Conservation (phyloP, 305 asterid species). For the Fraxinus greggii region DNA sequence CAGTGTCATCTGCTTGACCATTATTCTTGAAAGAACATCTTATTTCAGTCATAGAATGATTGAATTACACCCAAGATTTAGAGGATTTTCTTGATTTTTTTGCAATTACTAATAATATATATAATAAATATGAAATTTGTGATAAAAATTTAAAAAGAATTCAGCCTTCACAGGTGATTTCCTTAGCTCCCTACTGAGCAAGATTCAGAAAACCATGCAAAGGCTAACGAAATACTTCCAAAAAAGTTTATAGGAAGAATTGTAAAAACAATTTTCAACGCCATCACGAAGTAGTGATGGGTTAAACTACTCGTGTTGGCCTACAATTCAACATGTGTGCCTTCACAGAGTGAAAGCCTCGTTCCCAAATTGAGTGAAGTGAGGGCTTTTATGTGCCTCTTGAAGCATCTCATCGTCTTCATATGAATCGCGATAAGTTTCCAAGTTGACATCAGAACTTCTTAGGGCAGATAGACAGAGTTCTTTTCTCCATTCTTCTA, state of each 20-base stretch:
- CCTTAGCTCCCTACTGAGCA: neutral
- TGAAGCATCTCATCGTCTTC: constrained; percentile 74
- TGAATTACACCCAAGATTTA: neutral
- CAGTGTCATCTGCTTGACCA: neutral
- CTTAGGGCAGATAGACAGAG: constrained; percentile 52
- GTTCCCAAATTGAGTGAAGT: constrained; percentile 44
- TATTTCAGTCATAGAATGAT: neutral
- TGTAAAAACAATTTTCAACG: neutral
- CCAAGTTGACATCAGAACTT: constrained; percentile 53
- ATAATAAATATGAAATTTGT: neutral
- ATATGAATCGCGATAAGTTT: constrained; percentile 68
- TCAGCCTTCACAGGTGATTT: neutral
- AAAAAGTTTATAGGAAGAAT: neutral
- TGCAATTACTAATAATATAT: neutral
- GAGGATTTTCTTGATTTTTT: neutral
- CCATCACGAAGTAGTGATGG: neutral
- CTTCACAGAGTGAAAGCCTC: constrained; percentile 6
- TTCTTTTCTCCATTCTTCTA: constrained; percentile 85
- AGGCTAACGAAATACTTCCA: neutral
- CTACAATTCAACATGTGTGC: neutral
- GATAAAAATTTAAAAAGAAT: neutral
- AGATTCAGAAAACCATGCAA: neutral
- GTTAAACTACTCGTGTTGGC: neutral
- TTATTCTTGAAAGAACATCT: neutral
- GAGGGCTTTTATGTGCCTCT: constrained; percentile 62